Evolutionary conservation across 2,329 filamentous ascomycete species (phyloP).

Genomic region (Epichloe festucae): DNA sequence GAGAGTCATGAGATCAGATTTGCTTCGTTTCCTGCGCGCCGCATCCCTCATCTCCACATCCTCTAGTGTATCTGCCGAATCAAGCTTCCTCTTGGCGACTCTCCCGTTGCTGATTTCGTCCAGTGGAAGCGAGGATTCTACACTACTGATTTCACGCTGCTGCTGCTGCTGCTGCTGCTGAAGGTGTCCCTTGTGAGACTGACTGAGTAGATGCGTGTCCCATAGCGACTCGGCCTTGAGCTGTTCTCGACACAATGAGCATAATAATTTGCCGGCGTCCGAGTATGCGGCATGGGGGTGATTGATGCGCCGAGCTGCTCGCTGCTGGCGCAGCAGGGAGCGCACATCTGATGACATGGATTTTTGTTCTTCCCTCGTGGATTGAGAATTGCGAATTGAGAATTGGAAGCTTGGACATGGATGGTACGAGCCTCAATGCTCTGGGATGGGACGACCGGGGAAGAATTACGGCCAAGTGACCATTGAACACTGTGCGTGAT

Average conservation of each 20-base stretch:
- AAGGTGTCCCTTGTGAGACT: conserved; percentile 24
- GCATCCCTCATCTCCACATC: conserved; percentile 24
- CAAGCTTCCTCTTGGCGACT: conserved; percentile 22
- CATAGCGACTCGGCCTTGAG: conserved; percentile 56
- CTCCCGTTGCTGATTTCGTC: conserved; percentile 6
- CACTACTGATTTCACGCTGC: conserved; percentile 3
- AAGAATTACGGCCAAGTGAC: too few species aligned
- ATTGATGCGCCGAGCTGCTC: conserved; percentile 58
- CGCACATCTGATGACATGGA: conserved; percentile 62
- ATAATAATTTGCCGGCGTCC: conserved; percentile 52
- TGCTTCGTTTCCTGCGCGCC: conserved; percentile 33
- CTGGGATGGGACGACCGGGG: too few species aligned
- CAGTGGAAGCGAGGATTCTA: conserved; percentile 8
- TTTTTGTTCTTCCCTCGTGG: not conserved
- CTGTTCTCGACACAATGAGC: conserved; percentile 50
- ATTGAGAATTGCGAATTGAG: too few species aligned
- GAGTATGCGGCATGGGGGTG: conserved; percentile 59
- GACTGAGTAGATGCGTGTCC: conserved; percentile 45
- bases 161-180: conserved; percentile 9
- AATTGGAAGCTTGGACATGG: too few species aligned
- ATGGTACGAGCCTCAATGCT: too few species aligned
- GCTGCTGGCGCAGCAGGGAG: conserved; percentile 65
- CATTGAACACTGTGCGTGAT: too few species aligned
- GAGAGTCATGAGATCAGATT: conserved; percentile 18
- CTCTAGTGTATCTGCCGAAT: conserved; percentile 16